Percentiles rank a stretch among this genome's conserved stretches.
phyloP scores from a whole-genome alignment of 129 eudicot genomes.

The Cynara cardunculus region DNA sequence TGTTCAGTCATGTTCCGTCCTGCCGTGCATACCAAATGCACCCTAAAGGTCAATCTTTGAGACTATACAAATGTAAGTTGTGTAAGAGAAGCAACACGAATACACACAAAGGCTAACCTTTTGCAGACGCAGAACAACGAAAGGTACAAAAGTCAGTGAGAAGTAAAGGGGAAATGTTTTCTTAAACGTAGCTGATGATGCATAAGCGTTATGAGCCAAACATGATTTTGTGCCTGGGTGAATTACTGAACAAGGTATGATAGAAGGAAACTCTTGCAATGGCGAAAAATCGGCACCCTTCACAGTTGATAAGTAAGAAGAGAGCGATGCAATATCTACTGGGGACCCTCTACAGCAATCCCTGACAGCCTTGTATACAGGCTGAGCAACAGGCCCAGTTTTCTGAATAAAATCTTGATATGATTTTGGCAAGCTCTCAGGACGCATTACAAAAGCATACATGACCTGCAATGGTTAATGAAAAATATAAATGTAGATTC shows the following conservation, averaged over 20 bases:
- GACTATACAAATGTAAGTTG: constrained; percentile 1
- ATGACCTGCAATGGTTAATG: constrained; percentile 51
- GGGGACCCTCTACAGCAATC: constrained; percentile 94
- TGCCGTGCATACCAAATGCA: background rate
- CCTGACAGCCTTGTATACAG: constrained; percentile 91
- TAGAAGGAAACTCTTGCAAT: constrained; percentile 73
- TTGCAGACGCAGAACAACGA: constrained; percentile 81
- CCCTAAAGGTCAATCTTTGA: background rate
- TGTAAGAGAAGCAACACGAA: constrained; percentile 6
- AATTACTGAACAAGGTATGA: constrained; percentile 87
- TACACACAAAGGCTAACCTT: constrained; percentile 51
- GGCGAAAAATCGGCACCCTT: constrained; percentile 38
- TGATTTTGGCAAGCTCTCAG: constrained; percentile 97
- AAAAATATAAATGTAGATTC: background rate
- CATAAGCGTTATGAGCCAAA: constrained; percentile 69
- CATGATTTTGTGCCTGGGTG: constrained; percentile 88
- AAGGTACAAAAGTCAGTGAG: constrained; percentile 97
- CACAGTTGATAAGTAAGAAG: constrained; percentile 63
- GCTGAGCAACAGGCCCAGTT: constrained; percentile 98
- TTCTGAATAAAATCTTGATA: constrained; percentile 97
- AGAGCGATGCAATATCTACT: constrained; percentile 72
- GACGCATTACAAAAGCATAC: constrained; percentile 97
- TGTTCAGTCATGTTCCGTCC: background rate
- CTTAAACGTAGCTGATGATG: constrained; percentile 72
- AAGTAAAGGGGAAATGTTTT: constrained; percentile 96